Conservation (phyloP, 192 early-diverging fungal species). For the Mortierella alpina region DNA sequence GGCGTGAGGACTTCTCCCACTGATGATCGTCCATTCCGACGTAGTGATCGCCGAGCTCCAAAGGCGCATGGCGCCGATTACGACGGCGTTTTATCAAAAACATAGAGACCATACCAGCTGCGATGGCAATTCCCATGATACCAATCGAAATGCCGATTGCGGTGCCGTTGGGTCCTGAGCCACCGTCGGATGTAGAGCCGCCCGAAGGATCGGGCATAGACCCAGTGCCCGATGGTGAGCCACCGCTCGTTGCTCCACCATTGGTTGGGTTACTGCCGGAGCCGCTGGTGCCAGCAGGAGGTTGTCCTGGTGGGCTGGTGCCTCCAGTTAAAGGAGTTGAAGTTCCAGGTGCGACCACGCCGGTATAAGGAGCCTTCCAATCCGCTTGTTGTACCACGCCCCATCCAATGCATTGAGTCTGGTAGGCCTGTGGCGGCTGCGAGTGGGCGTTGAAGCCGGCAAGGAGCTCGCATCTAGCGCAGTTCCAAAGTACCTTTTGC, state of each 20-base stretch:
- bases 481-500: constrained; percentile 39
- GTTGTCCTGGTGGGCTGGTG: not conserved
- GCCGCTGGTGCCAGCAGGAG: not conserved
- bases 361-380: constrained; percentile 27
- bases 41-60: constrained; percentile 33
- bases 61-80: constrained; percentile 39
- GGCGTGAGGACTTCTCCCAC: constrained; percentile 40
- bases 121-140: constrained; percentile 33
- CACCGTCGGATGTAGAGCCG: not conserved
- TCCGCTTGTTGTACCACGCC: not conserved
- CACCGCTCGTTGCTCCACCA: not conserved
- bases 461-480: constrained; percentile 14
- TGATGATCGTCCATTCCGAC: constrained; percentile 29
- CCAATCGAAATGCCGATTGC: constrained; percentile 48
- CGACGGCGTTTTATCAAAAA: constrained; percentile 45
- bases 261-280: not conserved
- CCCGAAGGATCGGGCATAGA: not conserved
- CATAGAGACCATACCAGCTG: constrained; percentile 13
- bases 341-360: constrained; percentile 29
- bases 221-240: not conserved
- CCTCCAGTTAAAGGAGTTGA: constrained; percentile 2
- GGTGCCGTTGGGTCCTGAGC: constrained; percentile 19
- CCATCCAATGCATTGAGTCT: constrained; percentile 22
- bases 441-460: not conserved
- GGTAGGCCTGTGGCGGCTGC: constrained; percentile 23